A percentile compares a stretch with the other conserved stretches of the same genome.
Conservation (phyloP, 2,329 filamentous ascomycete species). For the Trichoderma polysporum region DNA sequence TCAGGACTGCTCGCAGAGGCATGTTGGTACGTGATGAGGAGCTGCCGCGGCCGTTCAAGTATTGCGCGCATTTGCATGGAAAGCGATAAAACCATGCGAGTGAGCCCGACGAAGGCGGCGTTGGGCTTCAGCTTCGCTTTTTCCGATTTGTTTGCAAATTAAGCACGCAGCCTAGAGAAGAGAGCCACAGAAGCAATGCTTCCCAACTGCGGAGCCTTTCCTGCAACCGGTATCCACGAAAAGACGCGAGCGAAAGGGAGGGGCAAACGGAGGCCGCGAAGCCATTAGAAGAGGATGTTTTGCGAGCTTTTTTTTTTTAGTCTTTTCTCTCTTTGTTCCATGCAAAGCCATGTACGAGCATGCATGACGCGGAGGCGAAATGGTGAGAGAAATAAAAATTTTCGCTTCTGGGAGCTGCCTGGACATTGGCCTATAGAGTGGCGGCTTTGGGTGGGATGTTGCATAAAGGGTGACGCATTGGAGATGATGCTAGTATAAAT, state of each 20-base stretch:
- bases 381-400: slow-evolving; percentile 7
- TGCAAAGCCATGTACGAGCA: not conserved
- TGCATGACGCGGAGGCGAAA: not conserved
- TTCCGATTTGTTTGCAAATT: not conserved
- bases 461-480: slow-evolving; percentile 8
- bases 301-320: not conserved
- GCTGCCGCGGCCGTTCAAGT: slow-evolving; percentile 7
- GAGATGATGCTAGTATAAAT: not conserved
- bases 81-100: slow-evolving; percentile 8
- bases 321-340: not conserved
- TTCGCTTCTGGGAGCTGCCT: not conserved
- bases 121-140: not conserved
- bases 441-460: not conserved
- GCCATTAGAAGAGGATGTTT: not conserved
- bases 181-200: slow-evolving; percentile 12
- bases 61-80: slow-evolving; percentile 17
- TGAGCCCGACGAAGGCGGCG: slow-evolving; percentile 12
- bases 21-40: slow-evolving; percentile 14
- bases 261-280: not conserved
- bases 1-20: slow-evolving; percentile 7
- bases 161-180: not conserved
- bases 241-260: not conserved
- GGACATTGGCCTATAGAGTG: not conserved
- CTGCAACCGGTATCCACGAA: slow-evolving; percentile 4
- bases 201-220: slow-evolving; percentile 19